Evolutionary conservation across 805 yeast species (phyloP).

Genomic region (Kuraishia piskuri): DNA sequence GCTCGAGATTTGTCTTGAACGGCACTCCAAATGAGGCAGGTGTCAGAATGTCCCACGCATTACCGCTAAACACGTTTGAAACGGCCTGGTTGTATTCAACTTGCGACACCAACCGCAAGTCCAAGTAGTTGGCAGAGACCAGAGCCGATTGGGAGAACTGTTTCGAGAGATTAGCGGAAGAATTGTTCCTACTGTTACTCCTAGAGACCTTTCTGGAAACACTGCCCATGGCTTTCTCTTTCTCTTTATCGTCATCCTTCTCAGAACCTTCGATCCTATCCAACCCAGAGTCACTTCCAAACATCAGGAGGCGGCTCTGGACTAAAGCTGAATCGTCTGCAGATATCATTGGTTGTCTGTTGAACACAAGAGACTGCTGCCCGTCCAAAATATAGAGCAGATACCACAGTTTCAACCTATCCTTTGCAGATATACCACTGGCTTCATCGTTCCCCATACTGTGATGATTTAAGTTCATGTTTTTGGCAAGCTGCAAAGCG

Average conservation of each 20-base stretch:
- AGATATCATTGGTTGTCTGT: constrained; percentile 48
- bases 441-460: constrained; percentile 6
- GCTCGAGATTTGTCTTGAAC: constrained; percentile 53
- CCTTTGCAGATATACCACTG: constrained; percentile 22
- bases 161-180: background rate
- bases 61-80: constrained; percentile 44
- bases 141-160: background rate
- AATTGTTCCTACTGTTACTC: background rate
- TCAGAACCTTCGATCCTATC: background rate
- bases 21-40: constrained; percentile 63
- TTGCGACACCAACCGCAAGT: constrained; percentile 56
- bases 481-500: constrained; percentile 59
- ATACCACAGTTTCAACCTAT: constrained; percentile 57
- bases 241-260: too few relatives aligned
- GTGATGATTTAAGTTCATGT: constrained; percentile 32
- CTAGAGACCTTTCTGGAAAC: background rate
- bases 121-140: constrained; percentile 21
- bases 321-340: constrained; percentile 34
- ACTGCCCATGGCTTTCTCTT: background rate
- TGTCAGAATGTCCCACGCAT: constrained; percentile 51
- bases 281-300: constrained; percentile 4
- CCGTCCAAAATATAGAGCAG: constrained; percentile 58
- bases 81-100: constrained; percentile 62
- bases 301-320: constrained; percentile 31
- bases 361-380: constrained; percentile 54